Evolutionary conservation across 2,329 filamentous ascomycete species (phyloP).

Genomic region (Aspergillus terreus): DNA sequence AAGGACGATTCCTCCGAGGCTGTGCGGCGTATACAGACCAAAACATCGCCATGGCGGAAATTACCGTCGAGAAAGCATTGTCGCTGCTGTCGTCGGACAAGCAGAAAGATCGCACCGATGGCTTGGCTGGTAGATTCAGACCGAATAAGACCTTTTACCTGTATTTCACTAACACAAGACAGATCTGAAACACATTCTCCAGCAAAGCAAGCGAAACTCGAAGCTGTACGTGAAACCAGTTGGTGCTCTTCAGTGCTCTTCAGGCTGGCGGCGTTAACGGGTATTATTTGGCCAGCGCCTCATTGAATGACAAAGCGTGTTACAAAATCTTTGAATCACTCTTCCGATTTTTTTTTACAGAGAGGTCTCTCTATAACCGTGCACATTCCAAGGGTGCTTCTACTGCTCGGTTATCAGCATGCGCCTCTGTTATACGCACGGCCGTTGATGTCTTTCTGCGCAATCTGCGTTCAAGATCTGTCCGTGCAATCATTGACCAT

Average conservation of each 20-base stretch:
- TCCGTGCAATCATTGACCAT: slow-evolving; percentile 76
- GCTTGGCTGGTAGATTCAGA: slow-evolving; percentile 43
- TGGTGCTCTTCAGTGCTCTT: neutral
- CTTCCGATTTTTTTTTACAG: slow-evolving; percentile 67
- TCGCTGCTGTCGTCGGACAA: slow-evolving; percentile 41
- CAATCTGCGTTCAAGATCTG: slow-evolving; percentile 69
- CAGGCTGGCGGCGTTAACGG: slow-evolving; percentile 11
- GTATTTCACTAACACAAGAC: slow-evolving; percentile 12
- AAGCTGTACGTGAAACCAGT: slow-evolving; percentile 29
- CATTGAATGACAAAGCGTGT: slow-evolving; percentile 71
- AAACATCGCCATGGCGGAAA: slow-evolving; percentile 31
- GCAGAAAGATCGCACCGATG: slow-evolving; percentile 47
- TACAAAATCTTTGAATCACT: slow-evolving; percentile 77
- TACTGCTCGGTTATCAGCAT: slow-evolving; percentile 60
- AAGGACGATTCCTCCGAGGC: no score
- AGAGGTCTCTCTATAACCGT: slow-evolving; percentile 63
- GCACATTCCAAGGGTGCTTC: slow-evolving; percentile 50
- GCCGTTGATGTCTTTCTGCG: slow-evolving; percentile 66
- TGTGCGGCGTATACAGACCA: neutral
- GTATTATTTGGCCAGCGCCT: slow-evolving; percentile 26
- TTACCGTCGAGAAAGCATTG: slow-evolving; percentile 41
- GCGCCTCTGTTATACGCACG: slow-evolving; percentile 67
- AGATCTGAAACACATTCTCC: slow-evolving; percentile 56
- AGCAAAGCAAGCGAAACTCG: slow-evolving; percentile 46
- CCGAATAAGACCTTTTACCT: neutral